Evolutionary conservation across 1,284 basidiomycete species (phyloP).

Genomic region (Irpex sp.): DNA sequence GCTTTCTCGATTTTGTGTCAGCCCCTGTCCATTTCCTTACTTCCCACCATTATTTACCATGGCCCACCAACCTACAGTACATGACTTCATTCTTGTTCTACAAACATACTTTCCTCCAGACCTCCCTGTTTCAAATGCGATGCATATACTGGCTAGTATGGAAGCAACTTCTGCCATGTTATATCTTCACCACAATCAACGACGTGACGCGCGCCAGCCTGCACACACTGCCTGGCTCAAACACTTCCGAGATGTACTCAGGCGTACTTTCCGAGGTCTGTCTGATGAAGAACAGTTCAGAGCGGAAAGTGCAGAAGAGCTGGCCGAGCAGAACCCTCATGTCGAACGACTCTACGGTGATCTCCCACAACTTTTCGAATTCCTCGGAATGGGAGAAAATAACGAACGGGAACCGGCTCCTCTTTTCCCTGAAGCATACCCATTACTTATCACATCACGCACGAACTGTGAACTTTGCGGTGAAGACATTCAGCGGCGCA

Average conservation of each 20-base stretch:
- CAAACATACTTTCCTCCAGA: conserved; percentile 1
- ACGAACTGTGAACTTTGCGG: background rate
- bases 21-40: no score
- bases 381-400: background rate
- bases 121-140: background rate
- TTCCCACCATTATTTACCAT: no score
- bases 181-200: background rate
- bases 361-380: background rate
- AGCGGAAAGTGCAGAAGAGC: background rate
- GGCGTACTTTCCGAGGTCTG: background rate
- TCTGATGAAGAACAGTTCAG: background rate
- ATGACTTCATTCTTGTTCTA: background rate
- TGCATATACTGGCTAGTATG: background rate
- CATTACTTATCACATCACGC: background rate
- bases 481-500: background rate
- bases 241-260: background rate
- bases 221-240: background rate
- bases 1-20: no score
- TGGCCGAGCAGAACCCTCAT: no score
- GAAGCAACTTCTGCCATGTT: no score
- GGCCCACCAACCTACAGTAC: background rate
- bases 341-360: background rate
- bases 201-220: background rate
- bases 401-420: no score
- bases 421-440: no score